These are phyloP conservation scores for Backusella westeae DNA, from an alignment of 192 early-diverging fungal species.

Conservation along the genomic window DNA sequence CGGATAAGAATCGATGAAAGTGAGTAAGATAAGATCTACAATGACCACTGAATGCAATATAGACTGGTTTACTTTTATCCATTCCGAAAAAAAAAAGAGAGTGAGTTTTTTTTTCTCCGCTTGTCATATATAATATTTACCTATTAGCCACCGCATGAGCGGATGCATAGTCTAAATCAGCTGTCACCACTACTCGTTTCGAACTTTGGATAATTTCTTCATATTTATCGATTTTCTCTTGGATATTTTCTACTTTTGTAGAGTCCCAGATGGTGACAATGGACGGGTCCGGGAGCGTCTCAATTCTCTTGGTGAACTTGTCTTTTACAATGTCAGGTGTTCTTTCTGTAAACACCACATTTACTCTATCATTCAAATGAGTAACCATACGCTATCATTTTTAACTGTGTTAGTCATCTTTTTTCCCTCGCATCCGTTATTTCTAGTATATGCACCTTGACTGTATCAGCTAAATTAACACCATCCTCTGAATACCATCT, in stretches of 20 bases:
- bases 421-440: background rate
- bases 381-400: conserved; percentile 24
- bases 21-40: conserved; percentile 24
- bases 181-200: conserved; percentile 20
- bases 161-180: conserved; percentile 31
- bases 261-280: conserved; percentile 23
- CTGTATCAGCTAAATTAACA: conserved; percentile 19
- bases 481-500: conserved; percentile 38
- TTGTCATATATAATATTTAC: conserved; percentile 4
- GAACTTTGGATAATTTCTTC: conserved; percentile 15
- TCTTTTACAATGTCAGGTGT: conserved; percentile 22
- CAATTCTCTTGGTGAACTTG: conserved; percentile 7
- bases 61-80: conserved; percentile 30
- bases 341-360: conserved; percentile 37
- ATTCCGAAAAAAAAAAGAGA: background rate
- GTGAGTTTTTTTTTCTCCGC: background rate
- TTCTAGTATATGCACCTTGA: conserved; percentile 20
- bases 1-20: conserved; percentile 24
- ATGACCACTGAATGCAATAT: conserved; percentile 29
- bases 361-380: conserved; percentile 12
- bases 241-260: background rate
- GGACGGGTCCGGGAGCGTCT: background rate
- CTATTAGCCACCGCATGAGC: conserved; percentile 25
- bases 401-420: background rate
- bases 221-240: conserved; percentile 18